These are phyloP conservation scores for Trichosporon sp. DNA, from an alignment of 1,284 basidiomycete species.

Conservation along the genomic window DNA sequence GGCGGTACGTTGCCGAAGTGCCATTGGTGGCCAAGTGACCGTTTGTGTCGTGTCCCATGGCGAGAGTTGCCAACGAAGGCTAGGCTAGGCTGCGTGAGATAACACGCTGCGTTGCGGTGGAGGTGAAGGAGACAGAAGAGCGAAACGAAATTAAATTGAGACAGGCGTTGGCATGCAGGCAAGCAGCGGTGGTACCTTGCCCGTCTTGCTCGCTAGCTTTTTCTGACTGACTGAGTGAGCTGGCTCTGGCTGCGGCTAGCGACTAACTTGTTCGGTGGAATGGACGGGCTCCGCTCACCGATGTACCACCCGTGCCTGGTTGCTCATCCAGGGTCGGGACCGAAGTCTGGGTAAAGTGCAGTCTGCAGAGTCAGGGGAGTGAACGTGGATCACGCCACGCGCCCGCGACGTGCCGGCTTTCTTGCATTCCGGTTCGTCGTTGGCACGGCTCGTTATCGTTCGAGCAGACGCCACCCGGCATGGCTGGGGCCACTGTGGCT, in stretches of 20 bases:
- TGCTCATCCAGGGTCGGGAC: neutral
- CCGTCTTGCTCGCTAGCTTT: too few species aligned
- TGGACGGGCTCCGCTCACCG: neutral
- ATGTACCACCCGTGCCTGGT: neutral
- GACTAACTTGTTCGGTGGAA: neutral
- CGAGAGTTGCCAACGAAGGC: neutral
- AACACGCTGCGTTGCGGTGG: too few species aligned
- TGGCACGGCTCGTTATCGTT: neutral
- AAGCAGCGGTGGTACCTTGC: neutral
- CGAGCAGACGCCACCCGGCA: neutral
- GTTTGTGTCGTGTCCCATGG: constrained; percentile 2
- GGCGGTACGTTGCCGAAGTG: neutral
- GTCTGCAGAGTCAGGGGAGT: neutral
- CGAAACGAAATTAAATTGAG: neutral
- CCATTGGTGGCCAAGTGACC: constrained; percentile 1
- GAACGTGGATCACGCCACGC: neutral
- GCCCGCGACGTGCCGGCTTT: too few species aligned
- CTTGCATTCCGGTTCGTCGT: neutral
- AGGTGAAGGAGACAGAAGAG: neutral
- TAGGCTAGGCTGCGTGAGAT: too few species aligned
- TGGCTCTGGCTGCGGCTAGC: too few species aligned
- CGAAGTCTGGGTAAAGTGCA: too few species aligned
- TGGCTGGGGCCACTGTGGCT: neutral
- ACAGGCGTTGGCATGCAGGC: too few species aligned
- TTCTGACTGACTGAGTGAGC: too few species aligned